These are phyloP conservation scores for Collybia sp. DNA, from an alignment of 768 basidiomycete genomes.

Conservation along the genomic window DNA sequence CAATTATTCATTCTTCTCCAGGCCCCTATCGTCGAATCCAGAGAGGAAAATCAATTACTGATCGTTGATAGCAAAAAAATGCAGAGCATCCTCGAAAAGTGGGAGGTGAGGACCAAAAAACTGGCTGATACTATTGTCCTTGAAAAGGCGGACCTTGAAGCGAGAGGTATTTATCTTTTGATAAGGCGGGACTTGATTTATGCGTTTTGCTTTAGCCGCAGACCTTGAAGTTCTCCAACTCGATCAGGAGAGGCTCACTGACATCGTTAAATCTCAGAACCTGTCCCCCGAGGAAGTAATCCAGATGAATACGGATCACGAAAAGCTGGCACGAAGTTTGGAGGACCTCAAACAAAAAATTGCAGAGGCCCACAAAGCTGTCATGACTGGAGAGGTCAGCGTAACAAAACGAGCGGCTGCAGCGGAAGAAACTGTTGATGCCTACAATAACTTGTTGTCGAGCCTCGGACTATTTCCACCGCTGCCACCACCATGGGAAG, in stretches of 20 bases:
- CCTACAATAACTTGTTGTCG: constrained; percentile 72
- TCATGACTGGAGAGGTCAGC: constrained; percentile 80
- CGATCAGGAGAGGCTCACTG: constrained; percentile 59
- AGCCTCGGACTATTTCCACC: constrained; percentile 75
- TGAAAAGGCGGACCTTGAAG: constrained; percentile 59
- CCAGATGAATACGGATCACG: constrained; percentile 88
- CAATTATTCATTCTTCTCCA: constrained; percentile 15
- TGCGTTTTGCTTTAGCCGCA: constrained; percentile 34
- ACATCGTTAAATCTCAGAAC: constrained; percentile 81
- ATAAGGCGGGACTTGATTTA: constrained; percentile 4
- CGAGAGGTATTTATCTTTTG: constrained; percentile 39
- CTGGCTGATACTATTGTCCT: constrained; percentile 60
- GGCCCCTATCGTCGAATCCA: constrained; percentile 62
- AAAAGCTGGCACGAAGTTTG: constrained; percentile 65
- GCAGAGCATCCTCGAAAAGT: constrained; percentile 66
- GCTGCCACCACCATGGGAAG: constrained; percentile 63
- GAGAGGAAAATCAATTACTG: constrained; percentile 58
- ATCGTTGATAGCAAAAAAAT: constrained; percentile 77
- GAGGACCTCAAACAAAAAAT: constrained; percentile 77
- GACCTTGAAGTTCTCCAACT: constrained; percentile 58
- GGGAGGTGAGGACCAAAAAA: constrained; percentile 65
- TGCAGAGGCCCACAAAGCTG: constrained; percentile 62
- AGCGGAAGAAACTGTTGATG: constrained; percentile 78
- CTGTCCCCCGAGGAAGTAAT: constrained; percentile 87
- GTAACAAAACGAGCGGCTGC: constrained; percentile 74